These are phyloP conservation scores for Rubroboletus pulcherrimus DNA, from an alignment of 768 basidiomycete genomes.

Conservation along the genomic window DNA sequence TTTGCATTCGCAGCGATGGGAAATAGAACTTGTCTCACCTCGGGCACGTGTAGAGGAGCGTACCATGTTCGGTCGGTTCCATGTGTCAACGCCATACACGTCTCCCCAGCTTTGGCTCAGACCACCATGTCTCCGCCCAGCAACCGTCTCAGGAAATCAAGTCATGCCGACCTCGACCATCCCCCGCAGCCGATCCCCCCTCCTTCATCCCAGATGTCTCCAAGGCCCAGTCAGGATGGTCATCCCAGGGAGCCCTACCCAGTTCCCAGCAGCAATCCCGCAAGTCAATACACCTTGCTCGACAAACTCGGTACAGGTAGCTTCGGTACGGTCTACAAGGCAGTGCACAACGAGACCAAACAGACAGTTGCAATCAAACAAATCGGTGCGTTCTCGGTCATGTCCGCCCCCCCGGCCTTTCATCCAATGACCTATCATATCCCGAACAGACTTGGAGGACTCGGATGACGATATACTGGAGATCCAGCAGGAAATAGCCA, in stretches of 20 bases:
- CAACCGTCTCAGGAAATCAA: constrained; percentile 38
- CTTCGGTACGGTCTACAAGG: constrained; percentile 97
- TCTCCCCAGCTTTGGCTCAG: constrained; percentile 15
- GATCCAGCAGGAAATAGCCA: constrained; percentile 98
- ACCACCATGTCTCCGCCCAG: constrained; percentile 42
- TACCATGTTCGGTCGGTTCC: constrained; percentile 16
- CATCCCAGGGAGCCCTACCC: constrained; percentile 56
- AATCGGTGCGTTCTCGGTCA: constrained; percentile 63
- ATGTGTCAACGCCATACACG: constrained; percentile 15
- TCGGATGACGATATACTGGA: constrained; percentile 98
- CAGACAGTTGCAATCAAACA: constrained; percentile 98
- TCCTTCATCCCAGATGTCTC: constrained; percentile 47
- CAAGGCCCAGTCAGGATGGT: constrained; percentile 37
- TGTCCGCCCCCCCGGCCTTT: constrained; percentile 1
- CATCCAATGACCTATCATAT: constrained; percentile 1
- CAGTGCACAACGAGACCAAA: constrained; percentile 89
- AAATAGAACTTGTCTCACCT: constrained; percentile 2
- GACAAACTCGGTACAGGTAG: constrained; percentile 97
- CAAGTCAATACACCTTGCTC: constrained; percentile 86
- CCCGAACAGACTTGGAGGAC: constrained; percentile 80
- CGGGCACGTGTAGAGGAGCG: constrained; percentile 27
- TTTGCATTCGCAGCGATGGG: not conserved
- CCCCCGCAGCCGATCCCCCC: constrained; percentile 32
- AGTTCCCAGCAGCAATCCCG: constrained; percentile 73
- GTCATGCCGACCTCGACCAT: constrained; percentile 35